These are phyloP conservation scores for Lippia alba DNA, from an alignment of 305 asterid species.

Conservation along the genomic window DNA sequence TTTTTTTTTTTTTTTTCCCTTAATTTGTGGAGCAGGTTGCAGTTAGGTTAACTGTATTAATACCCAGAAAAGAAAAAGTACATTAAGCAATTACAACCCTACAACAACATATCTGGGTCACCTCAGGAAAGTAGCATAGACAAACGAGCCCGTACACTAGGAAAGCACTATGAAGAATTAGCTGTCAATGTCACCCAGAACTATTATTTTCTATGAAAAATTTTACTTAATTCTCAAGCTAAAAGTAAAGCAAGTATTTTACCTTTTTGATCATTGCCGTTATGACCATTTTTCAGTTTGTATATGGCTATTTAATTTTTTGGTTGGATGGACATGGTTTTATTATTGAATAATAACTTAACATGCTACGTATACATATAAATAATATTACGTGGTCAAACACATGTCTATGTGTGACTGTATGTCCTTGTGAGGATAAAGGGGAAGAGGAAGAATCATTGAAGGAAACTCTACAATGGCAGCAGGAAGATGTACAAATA, in stretches of 20 bases:
- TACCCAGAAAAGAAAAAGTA: too few relatives aligned
- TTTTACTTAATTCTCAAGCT: slow-evolving; percentile 5
- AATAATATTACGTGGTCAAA: not conserved
- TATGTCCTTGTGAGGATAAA: not conserved
- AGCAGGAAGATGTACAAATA: not conserved
- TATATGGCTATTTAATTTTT: not conserved
- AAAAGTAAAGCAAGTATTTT: slow-evolving; percentile 1
- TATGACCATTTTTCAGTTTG: slow-evolving; percentile 16
- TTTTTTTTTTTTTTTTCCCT: not conserved
- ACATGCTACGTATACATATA: not conserved
- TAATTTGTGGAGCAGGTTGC: not conserved
- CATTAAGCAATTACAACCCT: not conserved
- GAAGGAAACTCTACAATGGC: not conserved
- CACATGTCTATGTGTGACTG: too few relatives aligned
- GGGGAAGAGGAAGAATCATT: not conserved
- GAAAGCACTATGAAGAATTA: not conserved
- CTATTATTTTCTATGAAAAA: not conserved
- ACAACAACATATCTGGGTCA: slow-evolving; percentile 1
- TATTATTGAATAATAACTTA: not conserved
- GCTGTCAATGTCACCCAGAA: not conserved
- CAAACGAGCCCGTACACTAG: slow-evolving; percentile 1
- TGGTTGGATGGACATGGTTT: slow-evolving; percentile 10
- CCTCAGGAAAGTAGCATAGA: not conserved
- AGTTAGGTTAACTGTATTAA: not conserved
- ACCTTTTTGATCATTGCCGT: slow-evolving; percentile 4